Evolutionary conservation across 1,139 yeast genomes (phyloP).

Genomic region (Pichia terricola): DNA sequence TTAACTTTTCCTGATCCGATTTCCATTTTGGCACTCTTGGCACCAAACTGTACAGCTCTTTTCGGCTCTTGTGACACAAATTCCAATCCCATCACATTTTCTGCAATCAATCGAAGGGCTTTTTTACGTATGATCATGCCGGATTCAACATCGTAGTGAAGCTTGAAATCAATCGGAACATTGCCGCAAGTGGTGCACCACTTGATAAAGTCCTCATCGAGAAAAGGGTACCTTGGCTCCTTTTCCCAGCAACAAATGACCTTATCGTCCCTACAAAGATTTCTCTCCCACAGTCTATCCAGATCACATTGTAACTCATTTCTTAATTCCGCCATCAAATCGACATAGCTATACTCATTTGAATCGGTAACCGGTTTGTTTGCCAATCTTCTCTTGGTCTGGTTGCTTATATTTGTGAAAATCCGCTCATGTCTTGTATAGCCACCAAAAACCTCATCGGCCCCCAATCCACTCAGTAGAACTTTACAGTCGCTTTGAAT

Average conservation of each 20-base stretch:
- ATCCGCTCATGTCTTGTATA: conserved; percentile 66
- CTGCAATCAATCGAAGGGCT: conserved; percentile 57
- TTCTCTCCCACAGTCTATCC: conserved; percentile 62
- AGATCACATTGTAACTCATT: conserved; percentile 63
- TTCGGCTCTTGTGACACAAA: conserved; percentile 71
- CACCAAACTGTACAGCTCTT: conserved; percentile 94
- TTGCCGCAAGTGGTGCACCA: conserved; percentile 32
- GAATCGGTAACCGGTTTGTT: conserved; percentile 17
- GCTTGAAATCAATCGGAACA: conserved; percentile 46
- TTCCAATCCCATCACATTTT: conserved; percentile 32
- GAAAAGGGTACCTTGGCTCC: conserved; percentile 82
- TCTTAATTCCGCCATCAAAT: conserved; percentile 29
- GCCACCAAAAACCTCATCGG: conserved; percentile 93
- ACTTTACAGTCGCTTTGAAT: conserved; percentile 50
- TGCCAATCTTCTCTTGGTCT: conserved; percentile 13
- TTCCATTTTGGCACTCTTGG: conserved; percentile 89
- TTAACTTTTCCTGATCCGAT: conserved; percentile 54
- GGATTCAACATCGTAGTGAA: conserved; percentile 22
- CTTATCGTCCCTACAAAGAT: conserved; percentile 85
- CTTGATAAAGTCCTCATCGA: conserved; percentile 54
- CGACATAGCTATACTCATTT: conserved; percentile 12
- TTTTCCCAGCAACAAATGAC: conserved; percentile 82
- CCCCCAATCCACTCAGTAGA: conserved; percentile 88
- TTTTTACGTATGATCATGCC: conserved; percentile 46
- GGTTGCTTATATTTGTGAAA: conserved; percentile 29